These are phyloP conservation scores for Triticum dicoccoides DNA, from an alignment of 176 grass and related monocot genomes.

Conservation along the genomic window DNA sequence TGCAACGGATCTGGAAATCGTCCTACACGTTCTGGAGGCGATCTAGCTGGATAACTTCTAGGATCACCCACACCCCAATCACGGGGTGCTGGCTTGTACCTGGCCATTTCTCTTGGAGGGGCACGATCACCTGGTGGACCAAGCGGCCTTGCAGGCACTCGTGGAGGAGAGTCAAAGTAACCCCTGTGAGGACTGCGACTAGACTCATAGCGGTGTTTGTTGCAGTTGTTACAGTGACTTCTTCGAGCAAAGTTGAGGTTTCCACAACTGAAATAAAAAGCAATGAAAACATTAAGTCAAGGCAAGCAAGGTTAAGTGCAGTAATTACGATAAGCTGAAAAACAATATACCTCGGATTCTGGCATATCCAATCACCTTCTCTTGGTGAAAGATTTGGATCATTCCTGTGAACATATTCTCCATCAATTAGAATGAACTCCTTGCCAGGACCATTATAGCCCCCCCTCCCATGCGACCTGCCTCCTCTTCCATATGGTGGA, in stretches of 20 bases:
- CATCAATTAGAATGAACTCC: slow-evolving; percentile 48
- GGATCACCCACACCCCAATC: slow-evolving; percentile 39
- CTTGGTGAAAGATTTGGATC: slow-evolving; percentile 92
- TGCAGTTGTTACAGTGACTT: slow-evolving; percentile 90
- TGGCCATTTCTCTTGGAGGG: slow-evolving; percentile 44
- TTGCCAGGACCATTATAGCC: slow-evolving; percentile 47
- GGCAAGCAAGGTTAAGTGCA: slow-evolving; percentile 1
- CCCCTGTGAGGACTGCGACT: slow-evolving; percentile 47
- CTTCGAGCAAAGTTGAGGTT: slow-evolving; percentile 97
- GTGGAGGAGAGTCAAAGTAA: slow-evolving; percentile 47
- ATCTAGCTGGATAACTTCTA: slow-evolving; percentile 45
- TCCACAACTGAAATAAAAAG: slow-evolving; percentile 65
- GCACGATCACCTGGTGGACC: slow-evolving; percentile 41
- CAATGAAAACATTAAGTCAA: slow-evolving; percentile 7
- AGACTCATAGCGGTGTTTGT: slow-evolving; percentile 57
- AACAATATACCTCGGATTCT: slow-evolving; percentile 63
- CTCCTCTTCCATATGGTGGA: slow-evolving; percentile 59
- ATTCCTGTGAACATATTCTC: slow-evolving; percentile 88
- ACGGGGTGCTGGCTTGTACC: slow-evolving; percentile 54
- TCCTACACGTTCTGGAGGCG: slow-evolving; percentile 39
- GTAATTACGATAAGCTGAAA: neutral
- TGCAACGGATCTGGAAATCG: slow-evolving; percentile 35
- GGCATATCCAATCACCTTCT: slow-evolving; percentile 98
- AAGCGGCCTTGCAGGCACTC: slow-evolving; percentile 46
- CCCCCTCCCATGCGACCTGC: slow-evolving; percentile 62